phyloP scores from a whole-genome alignment of 2,329 filamentous ascomycete species.

The Fusarium sulawesiense region DNA sequence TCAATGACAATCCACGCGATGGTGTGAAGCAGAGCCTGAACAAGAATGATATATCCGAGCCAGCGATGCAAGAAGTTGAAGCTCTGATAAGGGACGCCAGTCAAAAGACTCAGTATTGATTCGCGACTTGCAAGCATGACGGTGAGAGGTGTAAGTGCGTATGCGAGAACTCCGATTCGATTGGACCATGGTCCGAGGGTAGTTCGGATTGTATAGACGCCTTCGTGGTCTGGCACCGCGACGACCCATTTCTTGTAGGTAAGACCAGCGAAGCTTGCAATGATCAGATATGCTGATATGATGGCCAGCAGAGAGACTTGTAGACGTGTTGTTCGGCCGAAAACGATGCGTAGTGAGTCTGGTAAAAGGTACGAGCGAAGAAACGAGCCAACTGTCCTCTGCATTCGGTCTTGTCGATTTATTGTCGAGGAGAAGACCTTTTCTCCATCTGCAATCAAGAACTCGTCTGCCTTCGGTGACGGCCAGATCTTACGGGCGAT shows the following conservation, averaged over 20 bases:
- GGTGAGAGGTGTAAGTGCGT: not conserved
- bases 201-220: not conserved
- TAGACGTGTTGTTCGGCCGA: not conserved
- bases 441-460: not conserved
- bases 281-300: not conserved
- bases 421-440: rapidly evolving
- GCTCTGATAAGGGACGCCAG: not conserved
- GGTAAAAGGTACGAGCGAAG: not conserved
- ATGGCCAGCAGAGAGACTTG: not conserved
- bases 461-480: not conserved
- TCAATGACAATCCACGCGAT: not conserved
- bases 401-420: not conserved
- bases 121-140: not conserved
- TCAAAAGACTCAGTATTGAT: not conserved
- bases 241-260: not conserved
- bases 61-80: slow-evolving; percentile 1
- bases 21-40: not conserved
- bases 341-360: not conserved
- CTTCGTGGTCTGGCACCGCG: not conserved
- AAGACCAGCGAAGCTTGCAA: not conserved
- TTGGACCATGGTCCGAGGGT: not conserved
- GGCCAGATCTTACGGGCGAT: not conserved
- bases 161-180: not conserved
- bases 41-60: not conserved
- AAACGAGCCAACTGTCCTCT: not conserved